Evolutionary conservation across 106 monocot species (phyloP), one percentile per base, ranked within the genome.

Genomic region (Posidonia australis): DNA sequence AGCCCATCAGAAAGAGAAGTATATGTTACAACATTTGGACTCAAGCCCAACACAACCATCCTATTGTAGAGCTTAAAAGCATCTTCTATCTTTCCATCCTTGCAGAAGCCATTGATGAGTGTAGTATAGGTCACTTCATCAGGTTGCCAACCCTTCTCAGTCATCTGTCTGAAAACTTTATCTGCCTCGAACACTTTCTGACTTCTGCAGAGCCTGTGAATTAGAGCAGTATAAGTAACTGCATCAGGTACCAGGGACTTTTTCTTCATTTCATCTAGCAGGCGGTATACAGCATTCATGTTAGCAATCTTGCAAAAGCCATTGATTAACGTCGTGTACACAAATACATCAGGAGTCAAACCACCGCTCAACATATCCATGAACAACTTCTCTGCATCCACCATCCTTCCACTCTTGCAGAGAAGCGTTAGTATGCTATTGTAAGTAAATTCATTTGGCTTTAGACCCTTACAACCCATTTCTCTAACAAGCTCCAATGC

Each of bases 1-100:
- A 98, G 81, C 13, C 96, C 96, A 79, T 98, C 96, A 16, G 84
- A 82, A n/a, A 98, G 78, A 53, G 84, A 76, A 21, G 90, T 91
- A 76, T 98, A 98, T 28, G 96, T 98, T 25, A 91, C 81, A 45
- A 98, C 70, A 73, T 87, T 98, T 14, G 96, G 90, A 16, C 44
- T 51, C 72, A 87, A 74, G 4, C 90, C 84, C 17, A 44, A 57
- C 16, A 55, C 63, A 9, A 87, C 29, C 96, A 98, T 98, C 77
- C 77, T 73, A 47, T 73, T 77, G 56, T 90, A 90, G n/a, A 85
- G 78, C 26, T 42, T 19, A 57, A 98, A 90, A 16, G 96, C 96
- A 20, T 82, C 81, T 22, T 65, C 52, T 58, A 85, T 76, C 68
- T 67, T 96, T 9, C 87, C 87, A 62, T 73, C 51, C 76, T 87